These are phyloP conservation scores for Calonectria ilicicola DNA, from an alignment of 2,329 filamentous ascomycete species.

Conservation along the genomic window DNA sequence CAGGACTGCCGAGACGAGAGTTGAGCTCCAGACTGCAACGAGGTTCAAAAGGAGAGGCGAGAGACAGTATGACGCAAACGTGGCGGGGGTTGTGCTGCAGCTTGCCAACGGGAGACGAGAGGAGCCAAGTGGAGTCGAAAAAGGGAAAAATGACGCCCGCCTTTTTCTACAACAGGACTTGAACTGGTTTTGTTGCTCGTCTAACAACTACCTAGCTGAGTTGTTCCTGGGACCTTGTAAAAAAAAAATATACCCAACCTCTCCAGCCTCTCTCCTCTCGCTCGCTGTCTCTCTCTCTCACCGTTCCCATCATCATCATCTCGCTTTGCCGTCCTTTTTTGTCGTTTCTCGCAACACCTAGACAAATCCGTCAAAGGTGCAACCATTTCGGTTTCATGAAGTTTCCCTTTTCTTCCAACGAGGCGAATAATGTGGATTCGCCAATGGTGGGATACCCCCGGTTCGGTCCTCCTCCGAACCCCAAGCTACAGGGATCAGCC, in stretches of 20 bases:
- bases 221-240: too few relatives aligned
- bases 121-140: background rate
- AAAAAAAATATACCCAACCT: too few relatives aligned
- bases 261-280: too few relatives aligned
- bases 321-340: background rate
- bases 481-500: constrained; percentile 7
- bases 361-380: constrained; percentile 7
- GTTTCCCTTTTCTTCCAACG: background rate
- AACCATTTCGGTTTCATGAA: constrained; percentile 12
- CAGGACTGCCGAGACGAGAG: background rate
- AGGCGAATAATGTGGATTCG: background rate
- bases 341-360: background rate
- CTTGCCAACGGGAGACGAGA: background rate
- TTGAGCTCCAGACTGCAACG: background rate
- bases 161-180: background rate
- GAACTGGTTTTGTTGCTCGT: background rate
- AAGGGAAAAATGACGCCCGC: constrained; percentile 4
- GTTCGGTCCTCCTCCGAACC: constrained; percentile 9
- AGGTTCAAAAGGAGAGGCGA: background rate
- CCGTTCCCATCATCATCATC: background rate
- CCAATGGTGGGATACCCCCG: constrained; percentile 2
- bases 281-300: background rate
- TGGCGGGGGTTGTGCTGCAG: background rate
- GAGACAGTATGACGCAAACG: constrained; percentile 27
- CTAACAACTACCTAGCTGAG: too few relatives aligned